phyloP scores from a whole-genome alignment of 1,139 yeast genomes.

The Zygotorulaspora mrakii region DNA sequence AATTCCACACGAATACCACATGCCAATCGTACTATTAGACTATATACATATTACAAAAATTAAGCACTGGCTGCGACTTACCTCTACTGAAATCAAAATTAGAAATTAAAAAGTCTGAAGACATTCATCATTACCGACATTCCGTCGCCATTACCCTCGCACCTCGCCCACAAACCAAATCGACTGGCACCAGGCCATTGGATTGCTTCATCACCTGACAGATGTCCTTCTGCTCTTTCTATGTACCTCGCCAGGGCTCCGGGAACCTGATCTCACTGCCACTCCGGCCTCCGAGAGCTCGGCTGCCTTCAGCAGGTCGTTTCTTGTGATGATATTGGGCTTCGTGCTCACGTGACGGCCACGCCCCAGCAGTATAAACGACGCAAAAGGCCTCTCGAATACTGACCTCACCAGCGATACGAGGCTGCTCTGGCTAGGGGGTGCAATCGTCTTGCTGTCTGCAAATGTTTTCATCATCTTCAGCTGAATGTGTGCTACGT shows the following conservation, averaged over 20 bases:
- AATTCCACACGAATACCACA: no score
- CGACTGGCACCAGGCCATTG: no score
- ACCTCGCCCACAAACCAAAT: no score
- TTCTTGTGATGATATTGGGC: conserved; percentile 16
- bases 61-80: no score
- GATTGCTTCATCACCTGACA: background rate
- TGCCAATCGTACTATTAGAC: no score
- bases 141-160: no score
- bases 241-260: conserved; percentile 3
- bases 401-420: conserved; percentile 7
- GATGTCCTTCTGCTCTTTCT: background rate
- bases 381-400: conserved; percentile 9
- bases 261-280: background rate
- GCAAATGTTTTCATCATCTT: background rate
- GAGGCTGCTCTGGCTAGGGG: background rate
- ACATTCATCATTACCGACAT: no score
- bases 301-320: conserved; percentile 13
- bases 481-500: background rate
- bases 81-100: no score
- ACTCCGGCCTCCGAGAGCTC: conserved; percentile 2
- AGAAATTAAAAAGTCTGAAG: no score
- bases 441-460: background rate
- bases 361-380: conserved; percentile 15
- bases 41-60: no score
- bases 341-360: conserved; percentile 17